Base-by-base conservation (phyloP, 2,329 filamentous ascomycete genomes). In the Colletotrichum somersetense region DNA sequence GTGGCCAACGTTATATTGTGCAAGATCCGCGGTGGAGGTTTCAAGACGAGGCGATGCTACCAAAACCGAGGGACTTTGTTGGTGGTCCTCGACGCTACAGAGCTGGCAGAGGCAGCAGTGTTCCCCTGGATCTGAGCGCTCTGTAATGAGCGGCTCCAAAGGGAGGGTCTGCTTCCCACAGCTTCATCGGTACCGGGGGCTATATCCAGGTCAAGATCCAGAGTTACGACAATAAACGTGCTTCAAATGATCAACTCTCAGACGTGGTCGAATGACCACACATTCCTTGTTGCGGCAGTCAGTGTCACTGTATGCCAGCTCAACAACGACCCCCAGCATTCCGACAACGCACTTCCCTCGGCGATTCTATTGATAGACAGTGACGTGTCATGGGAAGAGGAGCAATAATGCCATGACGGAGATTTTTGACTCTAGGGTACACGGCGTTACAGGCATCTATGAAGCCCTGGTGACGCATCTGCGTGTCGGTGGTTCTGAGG, bases 81-180 rank as follows among this genome's bases (percentile, higher is more conserved):
- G 92, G 92, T n/a, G 90, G 89, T 4, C 83, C 88, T 26, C 95
- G 92, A 80, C 91, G 90, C 79, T 99, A 98, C 82, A 88, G 96
- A 74, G 96, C 96, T 46, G 96, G 96, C 11, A 89, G 96, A 79
- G 96, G 95, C 42, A 98, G 95, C 83, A 98, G 93, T 85, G 95
- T 98, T 76, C 96, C 96, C 40, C 85, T 98, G 77, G 94, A 98
- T 84, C 82, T 99, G 79, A 89, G 86, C 75, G 85, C 87, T 18
- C 86, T 92, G 30, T 81, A 71, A 67, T 12, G 30, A 11, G 38
- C 18, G 38, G 40, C 7, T 50, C 38, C 33, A 20, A 40, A 7
- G n/a, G n/a, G 6, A 20, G 20, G 1, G 26, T 40, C n/a, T 62
- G 26, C 26, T 14, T 12, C 46, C 44, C 12, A 55, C 30, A 16